Base-by-base conservation (phyloP, 2,329 filamentous ascomycete genomes). In the Allantophomopsis lycopodina region DNA sequence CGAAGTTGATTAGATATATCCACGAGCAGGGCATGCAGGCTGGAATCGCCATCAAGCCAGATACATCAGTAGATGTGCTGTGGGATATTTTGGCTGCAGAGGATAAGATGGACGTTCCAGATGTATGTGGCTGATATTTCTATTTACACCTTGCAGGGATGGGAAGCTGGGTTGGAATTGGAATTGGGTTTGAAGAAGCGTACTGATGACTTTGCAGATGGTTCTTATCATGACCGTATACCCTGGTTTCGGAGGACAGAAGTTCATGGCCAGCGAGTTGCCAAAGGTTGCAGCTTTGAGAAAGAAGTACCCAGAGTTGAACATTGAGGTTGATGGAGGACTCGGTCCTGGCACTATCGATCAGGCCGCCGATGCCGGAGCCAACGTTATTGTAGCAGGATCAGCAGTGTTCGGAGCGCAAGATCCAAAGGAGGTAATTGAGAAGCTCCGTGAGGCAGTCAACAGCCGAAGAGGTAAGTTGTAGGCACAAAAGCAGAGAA, bases 221-320 rank as follows among this genome's bases (percentile, higher is more conserved):
- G 87, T 94, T 31, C 77, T 98, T 14, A 75, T 98, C 44, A 98
- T 98, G 91, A 98, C 91, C 1, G 91, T 98, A 34, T 76, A 98
- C 63, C 91, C 91, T 35, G 91, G 91, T 35, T 98, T 98, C 56
- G 91, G 91, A 46, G 91, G 91, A 6, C 91, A 98, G 59, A 95
- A 94, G 57, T 98, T 98, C 69, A 96, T 96, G 87, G 79, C 86
- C 11, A 85, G 84, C 6, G 86, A 94, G 65, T 75, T 98, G 49
- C 87, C 89, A 56, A 98, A 98, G 66, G 91, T 98, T 17, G 64
- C 81, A 48, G 86, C 80, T 32, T 69, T 98, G 50, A 77, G 91
- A 44, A 66, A 79, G 56, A 77, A 75, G 54, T 98, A 96, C 58
- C 89, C 91, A 2, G 73, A 94, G 5, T 65, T 98, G 45, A 91